Evolutionary conservation across 352 stramenopile genomes (phyloP).

Genomic region (Pelagophyceae sp.): DNA sequence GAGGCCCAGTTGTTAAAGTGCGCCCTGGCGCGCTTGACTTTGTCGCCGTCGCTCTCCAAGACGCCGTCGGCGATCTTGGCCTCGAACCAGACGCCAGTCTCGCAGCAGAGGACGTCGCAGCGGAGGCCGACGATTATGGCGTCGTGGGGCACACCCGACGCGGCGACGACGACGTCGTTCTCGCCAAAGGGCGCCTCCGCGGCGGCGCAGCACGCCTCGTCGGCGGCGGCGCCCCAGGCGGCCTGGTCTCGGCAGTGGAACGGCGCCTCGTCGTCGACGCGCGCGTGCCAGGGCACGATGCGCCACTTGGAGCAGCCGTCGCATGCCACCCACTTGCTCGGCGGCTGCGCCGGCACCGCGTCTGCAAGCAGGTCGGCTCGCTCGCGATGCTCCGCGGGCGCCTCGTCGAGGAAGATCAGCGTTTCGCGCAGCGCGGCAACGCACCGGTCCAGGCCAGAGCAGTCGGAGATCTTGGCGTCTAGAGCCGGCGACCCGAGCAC

Average conservation of each 20-base stretch:
- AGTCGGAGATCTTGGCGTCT: too few relatives aligned
- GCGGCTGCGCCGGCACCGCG: background rate
- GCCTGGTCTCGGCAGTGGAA: slow-evolving; percentile 7
- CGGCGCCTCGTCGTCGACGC: background rate
- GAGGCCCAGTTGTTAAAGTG: background rate
- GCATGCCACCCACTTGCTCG: slow-evolving; percentile 5
- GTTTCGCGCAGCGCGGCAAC: too few relatives aligned
- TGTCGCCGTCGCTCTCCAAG: background rate
- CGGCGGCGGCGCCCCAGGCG: background rate
- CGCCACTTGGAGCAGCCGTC: slow-evolving; percentile 11
- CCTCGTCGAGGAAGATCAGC: too few relatives aligned
- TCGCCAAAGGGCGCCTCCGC: background rate
- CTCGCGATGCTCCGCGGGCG: too few relatives aligned
- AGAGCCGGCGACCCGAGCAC: too few relatives aligned
- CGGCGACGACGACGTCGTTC: slow-evolving; percentile 9
- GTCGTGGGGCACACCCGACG: background rate
- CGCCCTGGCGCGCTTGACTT: background rate
- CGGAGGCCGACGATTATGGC: background rate
- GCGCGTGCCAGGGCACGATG: background rate
- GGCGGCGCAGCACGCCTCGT: background rate
- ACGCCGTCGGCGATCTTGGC: background rate
- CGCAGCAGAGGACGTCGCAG: background rate
- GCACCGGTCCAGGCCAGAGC: too few relatives aligned
- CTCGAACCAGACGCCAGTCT: slow-evolving; percentile 13
- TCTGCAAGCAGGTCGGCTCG: background rate